A percentile compares a stretch with the other conserved stretches of the same genome.
These are phyloP conservation scores for Chytridium lagenaria DNA, from an alignment of 371 early-diverging fungal genomes.

Conservation along the genomic window DNA sequence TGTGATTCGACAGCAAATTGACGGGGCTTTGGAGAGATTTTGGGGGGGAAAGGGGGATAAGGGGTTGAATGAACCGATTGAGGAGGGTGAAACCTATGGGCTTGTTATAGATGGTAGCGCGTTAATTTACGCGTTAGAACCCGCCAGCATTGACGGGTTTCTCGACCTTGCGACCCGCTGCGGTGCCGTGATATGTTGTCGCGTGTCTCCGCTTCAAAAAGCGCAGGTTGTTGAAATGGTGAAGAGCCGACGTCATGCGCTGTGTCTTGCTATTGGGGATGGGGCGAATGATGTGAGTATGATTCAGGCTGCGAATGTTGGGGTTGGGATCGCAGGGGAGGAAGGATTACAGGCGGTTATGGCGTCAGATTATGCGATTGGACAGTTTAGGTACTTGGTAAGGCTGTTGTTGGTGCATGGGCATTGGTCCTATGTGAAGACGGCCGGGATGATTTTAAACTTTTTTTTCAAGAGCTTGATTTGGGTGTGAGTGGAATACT, in stretches of 20 bases:
- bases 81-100: slow-evolving; percentile 57
- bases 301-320: slow-evolving; percentile 90
- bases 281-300: slow-evolving; percentile 94
- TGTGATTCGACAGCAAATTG: slow-evolving; percentile 62
- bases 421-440: slow-evolving; percentile 49
- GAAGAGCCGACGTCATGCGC: slow-evolving; percentile 72
- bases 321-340: slow-evolving; percentile 92
- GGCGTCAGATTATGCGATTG: slow-evolving; percentile 88
- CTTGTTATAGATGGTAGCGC: slow-evolving; percentile 93
- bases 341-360: slow-evolving; percentile 91
- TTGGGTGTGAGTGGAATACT: slow-evolving; percentile 42
- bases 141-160: slow-evolving; percentile 59
- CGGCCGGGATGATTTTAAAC: slow-evolving; percentile 78
- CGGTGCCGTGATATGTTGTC: slow-evolving; percentile 94
- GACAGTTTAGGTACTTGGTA: slow-evolving; percentile 85
- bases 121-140: slow-evolving; percentile 75
- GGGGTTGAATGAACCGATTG: slow-evolving; percentile 5
- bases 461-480: slow-evolving; percentile 79
- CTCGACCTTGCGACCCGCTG: slow-evolving; percentile 76
- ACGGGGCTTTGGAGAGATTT: slow-evolving; percentile 62
- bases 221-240: slow-evolving; percentile 93
- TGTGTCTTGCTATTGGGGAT: slow-evolving; percentile 96
- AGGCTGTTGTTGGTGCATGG: slow-evolving; percentile 73
- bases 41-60: slow-evolving; percentile 56
- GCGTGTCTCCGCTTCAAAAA: slow-evolving; percentile 99